These are phyloP conservation scores for Trichoderma sp. DNA, from an alignment of 2,329 filamentous ascomycete genomes.

Conservation along the genomic window DNA sequence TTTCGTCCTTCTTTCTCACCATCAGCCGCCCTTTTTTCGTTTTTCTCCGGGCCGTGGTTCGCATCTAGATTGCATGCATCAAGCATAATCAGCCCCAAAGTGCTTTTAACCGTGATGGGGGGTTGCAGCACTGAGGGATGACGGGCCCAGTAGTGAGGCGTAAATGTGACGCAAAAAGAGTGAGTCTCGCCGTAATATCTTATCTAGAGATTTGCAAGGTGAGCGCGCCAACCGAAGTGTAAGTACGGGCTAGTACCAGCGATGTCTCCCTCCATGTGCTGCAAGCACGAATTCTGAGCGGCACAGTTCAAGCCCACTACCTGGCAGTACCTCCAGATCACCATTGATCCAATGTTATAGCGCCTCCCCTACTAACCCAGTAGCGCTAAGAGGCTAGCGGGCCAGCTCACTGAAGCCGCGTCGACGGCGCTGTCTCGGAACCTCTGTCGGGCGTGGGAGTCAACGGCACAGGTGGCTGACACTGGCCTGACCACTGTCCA, in stretches of 20 bases:
- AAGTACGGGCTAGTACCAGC: not conserved
- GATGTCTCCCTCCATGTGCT: not conserved
- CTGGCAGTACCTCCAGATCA: not conserved
- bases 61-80: slow-evolving; percentile 1
- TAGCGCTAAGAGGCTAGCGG: not conserved
- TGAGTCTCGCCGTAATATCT: slow-evolving; percentile 6
- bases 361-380: not conserved
- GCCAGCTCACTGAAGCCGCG: slow-evolving; percentile 3
- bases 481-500: slow-evolving; percentile 18
- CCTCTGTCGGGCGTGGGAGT: not conserved
- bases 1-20: not conserved
- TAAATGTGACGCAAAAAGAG: slow-evolving; percentile 13
- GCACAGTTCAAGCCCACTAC: not conserved
- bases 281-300: not conserved
- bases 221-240: slow-evolving; percentile 9
- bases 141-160: not conserved
- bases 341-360: not conserved
- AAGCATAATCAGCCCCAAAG: not conserved
- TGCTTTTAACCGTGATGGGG: not conserved
- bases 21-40: not conserved
- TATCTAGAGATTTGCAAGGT: slow-evolving; percentile 1
- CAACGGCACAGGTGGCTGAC: slow-evolving; percentile 3
- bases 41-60: not conserved
- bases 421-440: slow-evolving; percentile 9
- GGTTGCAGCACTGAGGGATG: not conserved